These are phyloP conservation scores for Arabidopsis arenosa DNA, from an alignment of 345 rosid species.

Conservation along the genomic window DNA sequence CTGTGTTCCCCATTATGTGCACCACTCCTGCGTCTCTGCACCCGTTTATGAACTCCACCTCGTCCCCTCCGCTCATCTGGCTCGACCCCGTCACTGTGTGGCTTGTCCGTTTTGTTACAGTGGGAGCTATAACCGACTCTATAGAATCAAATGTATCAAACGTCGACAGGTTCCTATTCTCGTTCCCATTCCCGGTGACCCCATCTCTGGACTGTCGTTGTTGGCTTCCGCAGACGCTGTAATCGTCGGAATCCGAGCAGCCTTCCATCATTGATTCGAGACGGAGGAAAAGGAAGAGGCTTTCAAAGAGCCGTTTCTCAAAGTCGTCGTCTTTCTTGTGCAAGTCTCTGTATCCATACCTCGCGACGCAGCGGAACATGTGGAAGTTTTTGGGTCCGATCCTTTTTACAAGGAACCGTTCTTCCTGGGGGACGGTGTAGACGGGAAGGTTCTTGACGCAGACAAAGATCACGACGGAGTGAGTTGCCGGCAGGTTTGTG, in stretches of 20 bases:
- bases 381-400: conserved; percentile 79
- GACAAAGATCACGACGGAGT: conserved; percentile 67
- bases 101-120: conserved; percentile 29
- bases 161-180: conserved; percentile 21
- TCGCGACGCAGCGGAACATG: conserved; percentile 80
- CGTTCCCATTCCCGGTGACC: conserved; percentile 3
- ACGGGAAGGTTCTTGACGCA: conserved; percentile 83
- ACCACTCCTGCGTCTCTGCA: conserved; percentile 78
- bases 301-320: conserved; percentile 68
- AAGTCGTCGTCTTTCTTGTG: conserved; percentile 82
- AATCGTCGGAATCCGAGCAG: conserved; percentile 80
- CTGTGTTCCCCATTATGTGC: conserved; percentile 74
- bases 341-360: conserved; percentile 80
- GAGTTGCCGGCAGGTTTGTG: conserved; percentile 78
- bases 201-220: conserved; percentile 39
- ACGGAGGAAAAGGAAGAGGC: conserved; percentile 60
- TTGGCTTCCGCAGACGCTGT: conserved; percentile 57
- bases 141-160: conserved; percentile 38
- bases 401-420: conserved; percentile 72
- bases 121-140: conserved; percentile 16
- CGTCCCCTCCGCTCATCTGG: conserved; percentile 59
- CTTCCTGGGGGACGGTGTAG: conserved; percentile 75
- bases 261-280: conserved; percentile 84
- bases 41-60: conserved; percentile 59
- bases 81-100: conserved; percentile 45